Evolutionary conservation across 106 monocot species (phyloP), one percentile per base, ranked within the genome.

Genomic region (Gastrodia elata): DNA sequence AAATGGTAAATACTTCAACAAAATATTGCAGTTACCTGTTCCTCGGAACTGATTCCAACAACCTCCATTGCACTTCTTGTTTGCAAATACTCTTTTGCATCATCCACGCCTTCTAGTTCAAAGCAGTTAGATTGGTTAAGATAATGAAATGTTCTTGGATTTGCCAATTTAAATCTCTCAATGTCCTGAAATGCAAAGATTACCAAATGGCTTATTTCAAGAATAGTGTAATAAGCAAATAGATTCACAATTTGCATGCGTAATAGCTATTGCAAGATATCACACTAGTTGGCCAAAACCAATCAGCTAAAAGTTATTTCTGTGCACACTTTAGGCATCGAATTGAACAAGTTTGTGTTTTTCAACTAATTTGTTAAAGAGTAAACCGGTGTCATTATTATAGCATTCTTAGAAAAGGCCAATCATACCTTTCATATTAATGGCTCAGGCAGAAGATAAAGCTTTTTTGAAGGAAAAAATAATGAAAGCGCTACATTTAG

Each of bases 11-110:
- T 18, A 13, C 11, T 39, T 38, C 22, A 78, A n/a, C 27, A 70
- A 26, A 28, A 5, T 4, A 35, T 39, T 35, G 42, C 8, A 39
- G 8, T 70, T 82, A 83, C 83, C 80, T 86, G 83, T 72, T 83
- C 86, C 71, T 71, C 75, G 14, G 70, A 38, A 74, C 80, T 83
- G 65, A 86, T 86, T 74, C 83, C 86, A 41, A 86, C 86, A 68
- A 86, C 64, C 16, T 86, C 80, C 86, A 86, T 86, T 22, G 86
- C 86, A 38, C 77, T 73, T 80, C 83, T 83, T 73, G 86, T 86
- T 49, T 74, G 77, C 52, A 86, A 61, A 77, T 86, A 86, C 77
- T 83, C 86, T 39, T 80, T 74, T 5, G 72, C 64, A 8, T 86
- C 86, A 83, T 86, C 83, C 59, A 86, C 30, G 8, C 48, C 80